Percentiles rank a stretch among this genome's conserved stretches.
These are phyloP conservation scores for Sequoia sempervirens DNA, from an alignment of 75 land plant species.

Conservation along the genomic window DNA sequence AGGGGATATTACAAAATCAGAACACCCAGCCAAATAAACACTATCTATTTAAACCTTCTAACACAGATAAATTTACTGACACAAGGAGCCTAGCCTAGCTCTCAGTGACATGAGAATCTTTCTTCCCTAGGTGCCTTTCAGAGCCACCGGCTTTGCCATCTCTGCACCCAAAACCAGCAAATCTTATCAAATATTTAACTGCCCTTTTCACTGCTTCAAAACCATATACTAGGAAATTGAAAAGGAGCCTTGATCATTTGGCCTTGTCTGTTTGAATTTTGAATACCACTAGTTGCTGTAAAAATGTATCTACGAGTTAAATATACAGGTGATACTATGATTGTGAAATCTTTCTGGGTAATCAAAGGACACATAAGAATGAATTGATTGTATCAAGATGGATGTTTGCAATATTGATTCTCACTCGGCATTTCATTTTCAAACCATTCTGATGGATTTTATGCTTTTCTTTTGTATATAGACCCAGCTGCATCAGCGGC, in stretches of 20 bases:
- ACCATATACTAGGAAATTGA: background rate
- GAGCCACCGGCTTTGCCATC: no score
- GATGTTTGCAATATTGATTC: background rate
- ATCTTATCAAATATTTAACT: no score
- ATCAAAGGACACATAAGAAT: background rate
- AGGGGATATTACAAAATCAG: no score
- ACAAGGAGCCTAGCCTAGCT: no score
- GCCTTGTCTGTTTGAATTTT: background rate
- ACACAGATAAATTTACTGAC: no score
- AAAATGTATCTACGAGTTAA: background rate
- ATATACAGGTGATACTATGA: background rate
- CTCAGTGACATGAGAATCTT: no score
- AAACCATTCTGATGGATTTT: background rate
- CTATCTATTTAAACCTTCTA: no score
- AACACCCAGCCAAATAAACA: no score
- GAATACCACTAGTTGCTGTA: background rate
- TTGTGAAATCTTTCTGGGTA: background rate
- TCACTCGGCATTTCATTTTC: background rate
- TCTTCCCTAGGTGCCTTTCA: no score
- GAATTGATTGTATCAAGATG: background rate
- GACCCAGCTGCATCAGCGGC: slow-evolving; percentile 58
- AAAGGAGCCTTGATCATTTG: background rate
- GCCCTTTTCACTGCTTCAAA: no score
- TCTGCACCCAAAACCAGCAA: no score
- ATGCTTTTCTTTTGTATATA: slow-evolving; percentile 4